A percentile compares a stretch with the other conserved stretches of the same genome.
Evolutionary conservation across 139 green algal species (phyloP).

Genomic region (Picochlorum costavermella): DNA sequence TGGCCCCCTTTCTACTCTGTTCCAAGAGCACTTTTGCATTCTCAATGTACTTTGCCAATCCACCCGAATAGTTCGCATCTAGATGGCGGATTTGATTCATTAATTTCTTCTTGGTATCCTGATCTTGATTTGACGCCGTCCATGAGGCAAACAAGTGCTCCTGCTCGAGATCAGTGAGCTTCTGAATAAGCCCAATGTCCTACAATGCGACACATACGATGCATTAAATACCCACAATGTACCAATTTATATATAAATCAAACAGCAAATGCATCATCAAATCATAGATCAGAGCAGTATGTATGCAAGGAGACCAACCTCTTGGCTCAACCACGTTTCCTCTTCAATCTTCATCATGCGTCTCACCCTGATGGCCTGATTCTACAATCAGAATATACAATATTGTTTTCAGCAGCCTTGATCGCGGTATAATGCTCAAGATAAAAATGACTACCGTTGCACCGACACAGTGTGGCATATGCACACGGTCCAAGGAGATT

Average conservation of each 20-base stretch:
- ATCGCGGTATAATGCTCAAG: too few relatives aligned
- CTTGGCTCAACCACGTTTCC: constrained; percentile 1
- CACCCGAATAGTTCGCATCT: constrained; percentile 72
- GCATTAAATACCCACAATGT: not conserved
- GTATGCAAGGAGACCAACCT: not conserved
- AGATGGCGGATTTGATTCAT: constrained; percentile 57
- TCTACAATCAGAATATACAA: not conserved
- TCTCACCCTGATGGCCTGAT: not conserved
- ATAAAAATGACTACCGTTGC: too few relatives aligned
- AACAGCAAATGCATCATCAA: not conserved
- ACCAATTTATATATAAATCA: not conserved
- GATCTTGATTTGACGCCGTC: constrained; percentile 43
- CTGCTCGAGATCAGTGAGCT: constrained; percentile 44
- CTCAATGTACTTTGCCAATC: constrained; percentile 71
- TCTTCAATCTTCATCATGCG: not conserved
- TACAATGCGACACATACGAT: constrained; percentile 7
- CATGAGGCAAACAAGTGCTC: constrained; percentile 70
- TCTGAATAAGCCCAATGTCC: constrained; percentile 24
- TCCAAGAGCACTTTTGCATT: constrained; percentile 80
- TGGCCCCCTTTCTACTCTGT: constrained; percentile 73
- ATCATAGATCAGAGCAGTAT: not conserved
- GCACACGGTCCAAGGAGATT: too few relatives aligned
- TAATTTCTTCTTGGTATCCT: constrained; percentile 50
- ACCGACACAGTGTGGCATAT: too few relatives aligned
- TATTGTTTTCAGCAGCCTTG: not conserved